A percentile compares a stretch with the other conserved stretches of the same genome.
Evolutionary conservation across 23 red algal genomes (phyloP).

Genomic region (Gracilariopsis chorda): DNA sequence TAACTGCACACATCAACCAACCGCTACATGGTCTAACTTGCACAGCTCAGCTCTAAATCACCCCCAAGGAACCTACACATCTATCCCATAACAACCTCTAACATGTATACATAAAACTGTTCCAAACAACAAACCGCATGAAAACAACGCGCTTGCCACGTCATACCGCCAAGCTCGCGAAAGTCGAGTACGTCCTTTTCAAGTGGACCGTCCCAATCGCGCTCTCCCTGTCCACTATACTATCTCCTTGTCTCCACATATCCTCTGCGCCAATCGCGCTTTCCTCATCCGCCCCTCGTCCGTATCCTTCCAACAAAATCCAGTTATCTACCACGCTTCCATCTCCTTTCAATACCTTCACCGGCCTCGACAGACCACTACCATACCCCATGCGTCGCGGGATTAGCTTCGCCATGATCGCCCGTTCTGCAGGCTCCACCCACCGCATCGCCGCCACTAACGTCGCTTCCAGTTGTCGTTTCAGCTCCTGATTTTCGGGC

Average conservation of each 20-base stretch:
- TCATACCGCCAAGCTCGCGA: constrained; percentile 49
- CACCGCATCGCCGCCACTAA: constrained; percentile 38
- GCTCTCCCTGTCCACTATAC: not conserved
- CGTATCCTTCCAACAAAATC: constrained; percentile 72
- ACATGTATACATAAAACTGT: too few species aligned
- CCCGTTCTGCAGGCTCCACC: constrained; percentile 11
- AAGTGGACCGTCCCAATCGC: constrained; percentile 18
- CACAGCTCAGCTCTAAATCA: too few species aligned
- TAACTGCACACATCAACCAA: too few species aligned
- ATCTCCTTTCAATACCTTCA: constrained; percentile 17
- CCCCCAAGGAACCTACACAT: too few species aligned
- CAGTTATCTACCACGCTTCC: constrained; percentile 56
- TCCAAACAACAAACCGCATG: too few species aligned
- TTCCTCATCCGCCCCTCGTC: constrained; percentile 38
- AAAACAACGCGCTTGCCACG: too few species aligned
- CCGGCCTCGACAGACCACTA: not conserved
- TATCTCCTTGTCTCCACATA: constrained; percentile 38
- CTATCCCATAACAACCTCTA: too few species aligned
- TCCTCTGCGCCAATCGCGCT: constrained; percentile 18
- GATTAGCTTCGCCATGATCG: not conserved
- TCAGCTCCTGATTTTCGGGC: constrained; percentile 6
- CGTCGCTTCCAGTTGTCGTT: not conserved
- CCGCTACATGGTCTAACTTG: too few species aligned
- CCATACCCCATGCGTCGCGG: not conserved
- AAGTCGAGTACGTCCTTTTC: constrained; percentile 67